Evolutionary conservation across 805 yeast genomes (phyloP), one percentile per base, ranked within the genome.

Genomic region (Saturnispora sanitii): DNA sequence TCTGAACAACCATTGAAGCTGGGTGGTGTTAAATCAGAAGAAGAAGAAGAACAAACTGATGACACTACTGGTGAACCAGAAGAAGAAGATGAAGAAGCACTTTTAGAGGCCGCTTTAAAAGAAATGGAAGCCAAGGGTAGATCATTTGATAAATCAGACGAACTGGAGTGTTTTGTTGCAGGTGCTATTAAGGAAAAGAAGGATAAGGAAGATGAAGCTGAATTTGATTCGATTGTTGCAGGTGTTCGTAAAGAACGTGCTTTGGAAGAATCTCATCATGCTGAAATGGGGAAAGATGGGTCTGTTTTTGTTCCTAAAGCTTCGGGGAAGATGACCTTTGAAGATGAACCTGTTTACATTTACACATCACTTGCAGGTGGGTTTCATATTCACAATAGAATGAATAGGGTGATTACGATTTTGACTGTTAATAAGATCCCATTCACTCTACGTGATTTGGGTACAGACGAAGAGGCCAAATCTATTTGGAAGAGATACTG

Each of bases 331-430:
- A 51, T 62, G 60, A 49, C 60, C 3, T 62, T 60, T 46, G 68
- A 65, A 44, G 64, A 66, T 42, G 75, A 72, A 47, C 88, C 92
- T 2, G 78, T 86, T 18, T 85, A 75, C 57, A 57, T 87, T 20
- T 86, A 69, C 62, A 87, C 96, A 0, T 88, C 96, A 0, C 66
- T 86, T 33, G 90, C 95, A 0, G 94, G 94, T 21, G 94, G 92
- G 1, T 79, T 77, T 71, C 82, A 81, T 56, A 75, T 88, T 58
- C 74, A 79, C 47, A 72, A 80, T 13, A 68, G 88, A 50, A 86
- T 95, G 13, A 83, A 82, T 53, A 66, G 94, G 42, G 61, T 88
- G 43, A 73, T 72, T 11, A 80, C 86, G 0, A 83, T 87, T 40
- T 67, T 87, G 39, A 71, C 75, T 30, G 94, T 88, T 4, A 82